Evolutionary conservation across 1,284 basidiomycete genomes (phyloP).

Genomic region (Dichomitus squalens): DNA sequence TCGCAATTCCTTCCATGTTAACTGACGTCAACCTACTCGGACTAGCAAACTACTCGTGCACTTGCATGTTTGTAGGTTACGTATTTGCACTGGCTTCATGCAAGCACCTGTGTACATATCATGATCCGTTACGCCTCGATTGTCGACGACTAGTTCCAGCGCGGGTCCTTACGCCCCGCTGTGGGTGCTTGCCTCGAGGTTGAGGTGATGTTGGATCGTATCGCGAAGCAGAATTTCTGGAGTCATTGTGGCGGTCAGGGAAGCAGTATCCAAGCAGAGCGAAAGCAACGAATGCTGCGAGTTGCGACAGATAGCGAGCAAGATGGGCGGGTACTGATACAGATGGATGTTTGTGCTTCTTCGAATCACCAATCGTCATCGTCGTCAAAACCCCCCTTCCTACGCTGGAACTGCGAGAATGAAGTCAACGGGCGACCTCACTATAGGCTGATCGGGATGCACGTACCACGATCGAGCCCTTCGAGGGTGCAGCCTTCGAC

Average conservation of each 20-base stretch:
- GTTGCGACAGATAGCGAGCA: neutral
- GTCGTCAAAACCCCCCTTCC: slow-evolving; percentile 66
- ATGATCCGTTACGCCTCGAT: too few species aligned
- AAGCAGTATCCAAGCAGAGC: neutral
- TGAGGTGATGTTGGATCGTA: too few species aligned
- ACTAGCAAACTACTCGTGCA: too few species aligned
- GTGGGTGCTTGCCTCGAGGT: too few species aligned
- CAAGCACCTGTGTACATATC: too few species aligned
- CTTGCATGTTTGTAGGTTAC: too few species aligned
- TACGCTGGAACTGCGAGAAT: slow-evolving; percentile 67
- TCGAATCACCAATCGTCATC: slow-evolving; percentile 60
- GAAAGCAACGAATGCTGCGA: neutral
- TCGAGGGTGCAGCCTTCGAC: slow-evolving; percentile 54
- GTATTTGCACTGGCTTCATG: too few species aligned
- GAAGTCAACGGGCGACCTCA: neutral
- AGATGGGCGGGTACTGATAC: neutral
- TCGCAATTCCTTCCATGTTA: too few species aligned
- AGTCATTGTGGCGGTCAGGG: neutral
- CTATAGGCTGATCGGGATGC: neutral
- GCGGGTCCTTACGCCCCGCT: too few species aligned
- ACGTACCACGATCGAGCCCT: slow-evolving; percentile 72
- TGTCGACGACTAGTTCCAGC: too few species aligned
- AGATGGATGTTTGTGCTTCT: neutral
- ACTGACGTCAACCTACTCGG: too few species aligned
- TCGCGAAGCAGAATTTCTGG: too few species aligned